Percentiles rank a stretch among this genome's conserved stretches.
phyloP scores from a whole-genome alignment of 768 basidiomycete species.

The Hydnomerulius pinastri region DNA sequence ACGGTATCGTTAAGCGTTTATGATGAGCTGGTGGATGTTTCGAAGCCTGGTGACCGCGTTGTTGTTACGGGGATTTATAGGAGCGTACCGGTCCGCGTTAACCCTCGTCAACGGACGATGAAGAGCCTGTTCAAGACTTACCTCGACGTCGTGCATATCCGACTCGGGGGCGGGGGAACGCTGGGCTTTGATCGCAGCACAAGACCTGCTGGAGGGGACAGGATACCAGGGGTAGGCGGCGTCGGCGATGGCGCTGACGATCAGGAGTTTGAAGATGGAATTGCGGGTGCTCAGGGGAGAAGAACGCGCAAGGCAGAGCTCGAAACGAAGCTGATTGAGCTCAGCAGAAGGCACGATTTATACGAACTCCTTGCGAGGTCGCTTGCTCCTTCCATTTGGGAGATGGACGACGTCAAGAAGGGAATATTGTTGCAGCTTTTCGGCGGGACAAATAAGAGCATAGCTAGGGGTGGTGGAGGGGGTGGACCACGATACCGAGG shows the following conservation, averaged over 20 bases:
- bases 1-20: slow-evolving; percentile 98
- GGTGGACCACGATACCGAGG: slow-evolving; percentile 97
- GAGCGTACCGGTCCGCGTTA: slow-evolving; percentile 92
- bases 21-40: slow-evolving; percentile 95
- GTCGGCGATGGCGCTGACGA: slow-evolving; percentile 68
- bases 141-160: slow-evolving; percentile 92
- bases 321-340: slow-evolving; percentile 73
- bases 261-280: slow-evolving; percentile 55
- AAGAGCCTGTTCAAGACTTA: slow-evolving; percentile 98
- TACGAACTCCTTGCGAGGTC: slow-evolving; percentile 85
- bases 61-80: slow-evolving; percentile 92
- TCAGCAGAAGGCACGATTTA: slow-evolving; percentile 75
- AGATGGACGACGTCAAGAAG: slow-evolving; percentile 99
- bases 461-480: slow-evolving; percentile 88
- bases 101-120: slow-evolving; percentile 86
- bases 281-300: slow-evolving; percentile 36
- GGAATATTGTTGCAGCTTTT: slow-evolving; percentile 95
- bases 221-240: slow-evolving; percentile 67
- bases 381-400: slow-evolving; percentile 94
- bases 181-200: slow-evolving; percentile 83
- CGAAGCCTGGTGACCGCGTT: slow-evolving; percentile 94
- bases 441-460: slow-evolving; percentile 97
- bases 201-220: slow-evolving; percentile 66
- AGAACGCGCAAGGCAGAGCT: slow-evolving; percentile 63
- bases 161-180: slow-evolving; percentile 58